Base-by-base conservation (phyloP, 192 early-diverging fungal genomes). In the Gryganskiella cystojenkinii region DNA sequence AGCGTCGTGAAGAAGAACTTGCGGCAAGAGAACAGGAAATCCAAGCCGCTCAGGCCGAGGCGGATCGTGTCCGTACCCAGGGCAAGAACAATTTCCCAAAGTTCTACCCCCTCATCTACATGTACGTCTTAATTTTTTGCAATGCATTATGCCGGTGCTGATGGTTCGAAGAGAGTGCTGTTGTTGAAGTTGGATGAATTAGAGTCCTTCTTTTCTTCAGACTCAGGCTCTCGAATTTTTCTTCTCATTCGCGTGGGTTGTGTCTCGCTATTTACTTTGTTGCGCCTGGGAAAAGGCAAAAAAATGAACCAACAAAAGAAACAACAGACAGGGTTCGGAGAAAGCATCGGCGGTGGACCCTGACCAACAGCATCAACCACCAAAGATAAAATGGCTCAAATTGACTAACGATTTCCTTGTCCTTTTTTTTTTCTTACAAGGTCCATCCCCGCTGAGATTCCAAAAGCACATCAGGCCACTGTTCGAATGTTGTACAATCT, bases 1-100 rank as follows among this genome's bases (percentile, higher is more conserved):
- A 85, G 51, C 85, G 88, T 40, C 84, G 91, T 19, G 94, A 96
- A 65, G 85, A 88, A 40, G 92, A 89, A 30, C 85, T 96, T n/a
- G 90, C 88, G 4, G 88, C 86, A 0, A 85, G 95, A 33, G 95
- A 96, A 72, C 84, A 86, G 24, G 86, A 85, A 43, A 82, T 96
- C 11, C 71, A 82, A 46, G 69, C 84, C 42, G 89, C 92, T 55
- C 90, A 93, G 68, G 86, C 70, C 33, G 84, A 87, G 53, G 79
- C 92, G 60, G 81, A 86, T 17, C 73, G 76, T 31, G 79, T 80
- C 28, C 90, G 89, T 14, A 73, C 87, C 22, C 80, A 89, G 37
- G 90, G 91, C n/a, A 84, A 90, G 37, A 93, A 94, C 80, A 92
- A 91, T 60, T 94, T 94, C 63, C 94, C 93, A 4, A 92, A 92